Base-by-base conservation (phyloP, 1,284 basidiomycete species). In the Cutaneotrichosporon dermatis region DNA sequence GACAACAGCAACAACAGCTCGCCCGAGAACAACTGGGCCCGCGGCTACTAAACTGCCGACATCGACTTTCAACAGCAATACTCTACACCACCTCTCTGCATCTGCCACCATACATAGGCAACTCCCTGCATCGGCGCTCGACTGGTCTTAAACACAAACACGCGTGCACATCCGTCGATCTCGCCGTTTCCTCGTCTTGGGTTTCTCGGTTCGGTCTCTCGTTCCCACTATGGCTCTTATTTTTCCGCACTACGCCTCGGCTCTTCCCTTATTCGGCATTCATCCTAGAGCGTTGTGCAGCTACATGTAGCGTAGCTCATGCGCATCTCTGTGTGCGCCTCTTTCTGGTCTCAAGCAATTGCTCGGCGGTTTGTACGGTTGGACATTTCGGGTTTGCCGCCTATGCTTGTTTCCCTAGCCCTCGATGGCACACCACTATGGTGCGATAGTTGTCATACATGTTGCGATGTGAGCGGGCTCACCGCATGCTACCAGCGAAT, bases 1-100 rank as follows among this genome's bases (percentile, higher is more conserved):
- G 55, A 63, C 13, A 56, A 43, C 61, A 59, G 45, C 57, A 53
- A 34, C 25, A 42, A 45, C 33, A 34, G 44, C 39, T 56, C 55
- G 10, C 48, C 48, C 16, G 53, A 54, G 35, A 51, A 39, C 37
- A 15, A 8, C 39, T 51, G 50, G 50, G 16, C 50, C 15, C 50
- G 50, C 11, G 4, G 37, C 6, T 53, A 39, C 40, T 43, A 53
- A 25, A 25, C 25, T 25, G 25, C 10, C 8, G 16, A 7, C 34
- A 39, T 25, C 25, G 25, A 25, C 25, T 25, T 25, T 25, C 25
- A 25, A 25, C 25, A 25, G 25, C 25, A 25, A 25, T 25, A 25
- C 35, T 37, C 35, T 15, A n/a, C 35, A 37, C 35, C 35, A 50
- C 48, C 34, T 34, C 25, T 15, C 33, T 36, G 39, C 49, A 39